These are phyloP conservation scores for Kodamaea jinghongensis DNA, from an alignment of 805 yeast genomes.

Conservation along the genomic window DNA sequence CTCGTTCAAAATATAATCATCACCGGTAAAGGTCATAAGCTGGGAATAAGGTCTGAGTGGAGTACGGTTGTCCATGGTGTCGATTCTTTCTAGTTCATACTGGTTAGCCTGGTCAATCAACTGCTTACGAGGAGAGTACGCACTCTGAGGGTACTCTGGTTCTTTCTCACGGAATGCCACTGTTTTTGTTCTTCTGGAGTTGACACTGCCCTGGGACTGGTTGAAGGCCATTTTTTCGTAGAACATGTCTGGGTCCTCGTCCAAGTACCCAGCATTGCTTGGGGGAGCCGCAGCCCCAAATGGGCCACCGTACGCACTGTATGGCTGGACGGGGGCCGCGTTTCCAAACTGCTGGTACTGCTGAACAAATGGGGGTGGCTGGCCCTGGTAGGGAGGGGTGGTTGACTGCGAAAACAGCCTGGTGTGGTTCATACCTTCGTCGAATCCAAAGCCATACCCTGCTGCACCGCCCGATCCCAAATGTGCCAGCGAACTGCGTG, in stretches of 20 bases:
- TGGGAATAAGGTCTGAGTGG: constrained; percentile 23
- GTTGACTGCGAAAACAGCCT: constrained; percentile 5
- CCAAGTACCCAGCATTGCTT: constrained; percentile 5
- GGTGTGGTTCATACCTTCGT: background rate
- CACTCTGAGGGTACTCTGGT: constrained; percentile 30
- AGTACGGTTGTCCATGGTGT: constrained; percentile 13
- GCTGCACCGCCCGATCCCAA: constrained; percentile 1
- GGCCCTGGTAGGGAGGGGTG: constrained; percentile 8
- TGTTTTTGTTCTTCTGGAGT: constrained; percentile 18
- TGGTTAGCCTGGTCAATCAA: constrained; percentile 16
- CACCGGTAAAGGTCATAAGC: constrained; percentile 29
- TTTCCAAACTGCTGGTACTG: constrained; percentile 1
- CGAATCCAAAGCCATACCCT: constrained; percentile 1
- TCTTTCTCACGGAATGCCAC: constrained; percentile 31
- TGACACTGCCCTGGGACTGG: constrained; percentile 8
- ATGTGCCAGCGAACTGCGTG: constrained; percentile 6
- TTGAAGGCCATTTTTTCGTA: constrained; percentile 11
- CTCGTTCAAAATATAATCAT: constrained; percentile 39
- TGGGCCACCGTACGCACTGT: constrained; percentile 6
- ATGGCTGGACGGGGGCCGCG: constrained; percentile 4
- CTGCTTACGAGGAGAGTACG: constrained; percentile 25
- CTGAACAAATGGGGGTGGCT: constrained; percentile 10
- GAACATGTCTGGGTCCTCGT: constrained; percentile 16
- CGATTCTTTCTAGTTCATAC: constrained; percentile 20
- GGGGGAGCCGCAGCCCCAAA: constrained; percentile 14